Percentiles rank a stretch among this genome's conserved stretches.
Evolutionary conservation across 2,329 filamentous ascomycete genomes (phyloP).

Genomic region (Cryphonectria nitschkei): DNA sequence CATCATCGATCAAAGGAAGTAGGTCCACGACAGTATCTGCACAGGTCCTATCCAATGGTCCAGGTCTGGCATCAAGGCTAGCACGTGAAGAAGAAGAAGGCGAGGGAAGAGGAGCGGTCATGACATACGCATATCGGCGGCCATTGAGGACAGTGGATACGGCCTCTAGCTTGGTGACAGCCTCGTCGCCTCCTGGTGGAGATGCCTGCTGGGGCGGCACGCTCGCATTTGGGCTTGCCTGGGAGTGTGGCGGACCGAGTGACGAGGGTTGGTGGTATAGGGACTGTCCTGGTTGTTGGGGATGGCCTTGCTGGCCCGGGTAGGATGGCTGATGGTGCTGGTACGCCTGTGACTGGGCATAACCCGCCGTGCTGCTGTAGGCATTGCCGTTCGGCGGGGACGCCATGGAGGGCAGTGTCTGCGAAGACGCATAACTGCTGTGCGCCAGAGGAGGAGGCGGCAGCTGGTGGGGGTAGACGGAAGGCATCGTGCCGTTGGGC

Average conservation of each 20-base stretch:
- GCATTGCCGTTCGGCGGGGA: conserved; percentile 24
- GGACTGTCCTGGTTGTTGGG: conserved; percentile 20
- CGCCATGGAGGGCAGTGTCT: conserved; percentile 27
- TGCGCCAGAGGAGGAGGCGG: conserved; percentile 26
- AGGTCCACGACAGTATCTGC: background rate
- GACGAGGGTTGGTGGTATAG: conserved; percentile 26
- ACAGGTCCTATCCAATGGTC: background rate
- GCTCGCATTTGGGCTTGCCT: conserved; percentile 20
- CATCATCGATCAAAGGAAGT: background rate
- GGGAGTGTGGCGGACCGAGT: conserved; percentile 16
- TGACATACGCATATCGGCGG: conserved; percentile 28
- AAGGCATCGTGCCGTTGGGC: conserved; percentile 27
- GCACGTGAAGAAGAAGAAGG: no score
- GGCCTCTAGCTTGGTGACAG: conserved; percentile 19
- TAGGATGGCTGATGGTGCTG: conserved; percentile 27
- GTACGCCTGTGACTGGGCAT: conserved; percentile 25
- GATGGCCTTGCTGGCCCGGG: conserved; percentile 26
- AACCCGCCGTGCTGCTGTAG: conserved; percentile 20
- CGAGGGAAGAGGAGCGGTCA: background rate
- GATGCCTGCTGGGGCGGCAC: conserved; percentile 22
- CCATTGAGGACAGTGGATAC: conserved; percentile 25
- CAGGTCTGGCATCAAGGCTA: background rate
- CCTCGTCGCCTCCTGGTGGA: conserved; percentile 3
- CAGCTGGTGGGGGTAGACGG: conserved; percentile 26
- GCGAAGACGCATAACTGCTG: conserved; percentile 21